Conservation (phyloP, 2,329 filamentous ascomycete species). For the Aspergillus alliaceus region DNA sequence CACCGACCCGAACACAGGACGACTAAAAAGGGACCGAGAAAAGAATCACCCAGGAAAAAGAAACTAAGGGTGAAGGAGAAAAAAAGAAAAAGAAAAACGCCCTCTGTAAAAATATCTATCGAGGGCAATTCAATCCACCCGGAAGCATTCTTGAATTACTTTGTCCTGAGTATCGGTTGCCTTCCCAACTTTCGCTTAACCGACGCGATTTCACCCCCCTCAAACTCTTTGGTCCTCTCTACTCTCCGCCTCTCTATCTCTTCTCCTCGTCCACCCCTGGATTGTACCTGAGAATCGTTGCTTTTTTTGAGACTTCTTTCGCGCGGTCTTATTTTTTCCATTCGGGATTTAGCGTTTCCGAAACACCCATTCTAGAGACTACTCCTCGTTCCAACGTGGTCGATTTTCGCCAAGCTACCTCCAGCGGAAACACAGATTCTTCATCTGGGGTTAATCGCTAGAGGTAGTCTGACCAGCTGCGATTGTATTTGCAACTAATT, state of each 20-base stretch:
- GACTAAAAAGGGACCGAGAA: background rate
- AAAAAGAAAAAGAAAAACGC: background rate
- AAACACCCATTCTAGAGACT: constrained; percentile 12
- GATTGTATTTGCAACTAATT: constrained; percentile 3
- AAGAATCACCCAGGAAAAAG: background rate
- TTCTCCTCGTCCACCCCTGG: constrained; percentile 5
- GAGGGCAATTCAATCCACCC: constrained; percentile 3
- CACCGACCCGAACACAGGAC: background rate
- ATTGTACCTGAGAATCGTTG: background rate
- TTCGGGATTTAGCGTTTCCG: constrained; percentile 1
- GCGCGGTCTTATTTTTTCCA: constrained; percentile 6
- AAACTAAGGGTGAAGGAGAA: constrained; percentile 1
- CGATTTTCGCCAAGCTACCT: constrained; percentile 35
- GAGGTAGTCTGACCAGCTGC: constrained; percentile 31
- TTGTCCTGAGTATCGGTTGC: constrained; percentile 19
- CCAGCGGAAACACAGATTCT: constrained; percentile 38
- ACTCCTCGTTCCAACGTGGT: constrained; percentile 14
- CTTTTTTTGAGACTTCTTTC: constrained; percentile 2
- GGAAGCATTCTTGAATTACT: constrained; percentile 20
- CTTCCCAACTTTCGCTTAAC: constrained; percentile 21
- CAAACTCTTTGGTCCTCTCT: constrained; percentile 11
- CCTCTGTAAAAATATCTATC: too few species aligned
- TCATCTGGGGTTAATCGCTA: constrained; percentile 39
- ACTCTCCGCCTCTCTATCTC: constrained; percentile 10
- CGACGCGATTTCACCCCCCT: constrained; percentile 10